Conservation (phyloP, 768 basidiomycete genomes). For the Rubroboletus satanas region DNA sequence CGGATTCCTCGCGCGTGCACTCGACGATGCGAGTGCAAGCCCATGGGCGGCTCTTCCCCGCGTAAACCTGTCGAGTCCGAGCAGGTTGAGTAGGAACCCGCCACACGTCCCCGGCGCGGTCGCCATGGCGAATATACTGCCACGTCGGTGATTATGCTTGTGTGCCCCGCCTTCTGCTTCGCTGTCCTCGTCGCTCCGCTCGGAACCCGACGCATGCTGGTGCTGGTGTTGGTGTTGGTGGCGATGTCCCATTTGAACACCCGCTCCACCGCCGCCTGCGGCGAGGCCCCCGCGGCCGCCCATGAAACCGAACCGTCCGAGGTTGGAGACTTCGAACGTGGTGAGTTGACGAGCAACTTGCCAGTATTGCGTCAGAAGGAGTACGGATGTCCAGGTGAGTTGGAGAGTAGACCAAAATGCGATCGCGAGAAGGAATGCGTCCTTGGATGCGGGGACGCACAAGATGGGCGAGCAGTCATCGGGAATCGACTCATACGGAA, state of each 20-base stretch:
- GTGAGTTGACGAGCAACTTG: constrained; percentile 95
- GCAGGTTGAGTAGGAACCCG: constrained; percentile 80
- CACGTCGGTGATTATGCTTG: constrained; percentile 46
- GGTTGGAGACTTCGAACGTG: constrained; percentile 91
- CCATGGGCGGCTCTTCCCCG: constrained; percentile 86
- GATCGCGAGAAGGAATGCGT: constrained; percentile 82
- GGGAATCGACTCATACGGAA: constrained; percentile 7
- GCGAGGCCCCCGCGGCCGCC: constrained; percentile 79
- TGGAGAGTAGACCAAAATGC: constrained; percentile 87
- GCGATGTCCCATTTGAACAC: constrained; percentile 76
- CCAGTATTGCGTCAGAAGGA: constrained; percentile 84
- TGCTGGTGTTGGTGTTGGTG: constrained; percentile 36
- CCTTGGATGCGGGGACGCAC: constrained; percentile 67
- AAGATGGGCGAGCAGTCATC: constrained; percentile 36
- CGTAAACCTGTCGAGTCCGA: constrained; percentile 93
- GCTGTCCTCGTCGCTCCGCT: constrained; percentile 46
- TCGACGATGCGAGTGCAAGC: constrained; percentile 56
- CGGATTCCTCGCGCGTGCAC: constrained; percentile 74
- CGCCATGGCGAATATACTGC: constrained; percentile 32
- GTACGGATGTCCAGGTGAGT: constrained; percentile 89
- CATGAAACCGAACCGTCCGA: constrained; percentile 96
- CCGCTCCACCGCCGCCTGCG: constrained; percentile 50
- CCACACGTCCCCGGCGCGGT: constrained; percentile 33
- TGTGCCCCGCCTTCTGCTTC: constrained; percentile 32
- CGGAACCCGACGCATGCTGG: constrained; percentile 31